A percentile compares a stretch with the other conserved stretches of the same genome.
phyloP scores from a whole-genome alignment of 129 eudicot genomes.

The Arctium lappa region DNA sequence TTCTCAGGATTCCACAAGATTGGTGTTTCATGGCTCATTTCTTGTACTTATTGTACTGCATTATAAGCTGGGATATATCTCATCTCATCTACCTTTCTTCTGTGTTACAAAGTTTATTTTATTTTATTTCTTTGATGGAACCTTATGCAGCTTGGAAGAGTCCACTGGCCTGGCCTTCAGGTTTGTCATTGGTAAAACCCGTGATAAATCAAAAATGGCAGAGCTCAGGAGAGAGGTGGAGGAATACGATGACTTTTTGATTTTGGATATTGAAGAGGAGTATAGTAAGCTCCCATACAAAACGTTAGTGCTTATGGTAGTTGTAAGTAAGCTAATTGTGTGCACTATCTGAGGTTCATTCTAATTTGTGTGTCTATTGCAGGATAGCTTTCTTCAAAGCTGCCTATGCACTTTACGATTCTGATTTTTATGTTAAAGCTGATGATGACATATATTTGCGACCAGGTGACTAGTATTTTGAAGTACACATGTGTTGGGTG shows the following conservation, averaged over 20 bases:
- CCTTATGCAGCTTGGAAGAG: slow-evolving; percentile 75
- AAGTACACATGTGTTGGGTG: not conserved
- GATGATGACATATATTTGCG: slow-evolving; percentile 92
- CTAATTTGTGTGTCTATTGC: slow-evolving; percentile 27
- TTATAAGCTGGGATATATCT: not conserved
- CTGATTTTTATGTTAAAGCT: slow-evolving; percentile 91
- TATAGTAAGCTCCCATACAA: slow-evolving; percentile 96
- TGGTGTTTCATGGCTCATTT: not conserved
- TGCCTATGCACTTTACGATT: slow-evolving; percentile 83
- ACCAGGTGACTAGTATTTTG: slow-evolving; percentile 55
- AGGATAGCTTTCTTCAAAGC: slow-evolving; percentile 96
- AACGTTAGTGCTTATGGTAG: slow-evolving; percentile 69
- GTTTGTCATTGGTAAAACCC: slow-evolving; percentile 78
- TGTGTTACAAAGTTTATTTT: not conserved
- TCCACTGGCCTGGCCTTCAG: slow-evolving; percentile 87
- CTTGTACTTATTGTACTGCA: not conserved
- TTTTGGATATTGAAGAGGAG: slow-evolving; percentile 89
- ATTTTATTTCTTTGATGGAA: slow-evolving; percentile 1
- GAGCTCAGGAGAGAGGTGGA: slow-evolving; percentile 71
- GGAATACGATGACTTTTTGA: slow-evolving; percentile 74
- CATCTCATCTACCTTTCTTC: not conserved
- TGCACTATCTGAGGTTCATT: not conserved
- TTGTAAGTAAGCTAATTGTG: not conserved
- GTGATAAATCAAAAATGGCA: slow-evolving; percentile 61
- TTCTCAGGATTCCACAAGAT: not conserved